phyloP scores from a whole-genome alignment of 176 grass and related monocot species.

The Bonia amplexicaulis region DNA sequence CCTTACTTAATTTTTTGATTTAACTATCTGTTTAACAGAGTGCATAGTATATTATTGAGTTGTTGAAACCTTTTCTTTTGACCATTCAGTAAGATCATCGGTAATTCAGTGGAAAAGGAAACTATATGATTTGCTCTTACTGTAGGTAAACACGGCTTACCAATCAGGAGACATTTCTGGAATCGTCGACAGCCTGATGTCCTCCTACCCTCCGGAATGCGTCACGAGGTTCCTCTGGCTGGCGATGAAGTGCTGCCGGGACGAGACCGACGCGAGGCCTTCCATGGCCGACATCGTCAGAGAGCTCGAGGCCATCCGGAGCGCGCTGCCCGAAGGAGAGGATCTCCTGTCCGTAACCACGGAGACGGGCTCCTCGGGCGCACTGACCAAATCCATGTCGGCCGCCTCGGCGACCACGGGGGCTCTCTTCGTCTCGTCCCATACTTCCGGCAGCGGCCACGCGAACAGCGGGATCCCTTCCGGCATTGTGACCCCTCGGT shows the following conservation, averaged over 20 bases:
- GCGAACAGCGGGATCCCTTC: slow-evolving; percentile 45
- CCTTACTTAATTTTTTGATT: neutral
- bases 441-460: slow-evolving; percentile 22
- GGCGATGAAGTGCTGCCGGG: slow-evolving; percentile 66
- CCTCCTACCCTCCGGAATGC: slow-evolving; percentile 44
- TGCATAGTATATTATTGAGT: neutral
- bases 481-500: slow-evolving; percentile 28
- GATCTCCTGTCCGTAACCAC: neutral
- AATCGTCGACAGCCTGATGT: slow-evolving; percentile 58
- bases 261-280: slow-evolving; percentile 69
- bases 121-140: neutral
- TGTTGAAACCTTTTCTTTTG: neutral
- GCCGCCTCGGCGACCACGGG: slow-evolving; percentile 10
- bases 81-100: neutral
- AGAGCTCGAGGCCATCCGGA: slow-evolving; percentile 64
- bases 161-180: slow-evolving; percentile 45
- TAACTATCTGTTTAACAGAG: neutral
- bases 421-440: slow-evolving; percentile 32
- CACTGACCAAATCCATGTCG: slow-evolving; percentile 21
- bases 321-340: slow-evolving; percentile 46
- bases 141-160: slow-evolving; percentile 59
- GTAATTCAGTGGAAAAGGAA: neutral
- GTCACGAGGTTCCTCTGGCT: slow-evolving; percentile 49
- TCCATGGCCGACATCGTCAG: slow-evolving; percentile 75
- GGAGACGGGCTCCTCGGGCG: slow-evolving; percentile 7